Percentiles rank a stretch among this genome's conserved stretches.
These are phyloP conservation scores for Raphidocelis subcapitata DNA, from an alignment of 139 green algal genomes.

Conservation along the genomic window DNA sequence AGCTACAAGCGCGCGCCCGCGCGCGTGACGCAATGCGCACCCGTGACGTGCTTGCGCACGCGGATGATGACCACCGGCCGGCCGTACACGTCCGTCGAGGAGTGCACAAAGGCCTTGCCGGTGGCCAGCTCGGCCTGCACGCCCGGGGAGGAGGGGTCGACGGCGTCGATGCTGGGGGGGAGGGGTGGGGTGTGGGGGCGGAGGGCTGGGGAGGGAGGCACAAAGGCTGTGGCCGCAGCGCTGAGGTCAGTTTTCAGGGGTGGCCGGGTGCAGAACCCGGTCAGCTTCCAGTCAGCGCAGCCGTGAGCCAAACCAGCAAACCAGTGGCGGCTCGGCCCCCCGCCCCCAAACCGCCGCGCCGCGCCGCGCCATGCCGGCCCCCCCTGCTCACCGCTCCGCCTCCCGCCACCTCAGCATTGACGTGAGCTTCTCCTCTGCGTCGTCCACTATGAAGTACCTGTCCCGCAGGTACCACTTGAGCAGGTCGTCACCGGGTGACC, in stretches of 20 bases:
- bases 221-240: too few species aligned
- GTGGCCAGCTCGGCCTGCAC: slow-evolving; percentile 66
- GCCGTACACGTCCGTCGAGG: slow-evolving; percentile 62
- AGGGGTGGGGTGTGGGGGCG: neutral
- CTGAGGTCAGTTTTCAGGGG: too few species aligned
- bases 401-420: neutral
- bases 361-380: too few species aligned
- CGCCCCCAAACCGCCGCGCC: too few species aligned
- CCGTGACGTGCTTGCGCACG: slow-evolving; percentile 38
- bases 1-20: neutral
- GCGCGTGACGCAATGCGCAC: slow-evolving; percentile 11
- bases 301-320: too few species aligned
- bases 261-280: too few species aligned
- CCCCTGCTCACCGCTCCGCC: neutral
- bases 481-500: slow-evolving; percentile 42
- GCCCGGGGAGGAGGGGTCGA: slow-evolving; percentile 40
- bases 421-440: neutral
- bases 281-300: too few species aligned
- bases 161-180: neutral
- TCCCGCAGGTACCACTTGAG: slow-evolving; percentile 81
- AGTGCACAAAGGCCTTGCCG: slow-evolving; percentile 88
- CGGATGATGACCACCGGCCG: slow-evolving; percentile 85
- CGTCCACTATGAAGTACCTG: slow-evolving; percentile 7
- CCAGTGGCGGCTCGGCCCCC: too few species aligned
- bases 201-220: neutral